These are phyloP conservation scores for Corylus avellana DNA, from an alignment of 306 rosid species.

Conservation along the genomic window DNA sequence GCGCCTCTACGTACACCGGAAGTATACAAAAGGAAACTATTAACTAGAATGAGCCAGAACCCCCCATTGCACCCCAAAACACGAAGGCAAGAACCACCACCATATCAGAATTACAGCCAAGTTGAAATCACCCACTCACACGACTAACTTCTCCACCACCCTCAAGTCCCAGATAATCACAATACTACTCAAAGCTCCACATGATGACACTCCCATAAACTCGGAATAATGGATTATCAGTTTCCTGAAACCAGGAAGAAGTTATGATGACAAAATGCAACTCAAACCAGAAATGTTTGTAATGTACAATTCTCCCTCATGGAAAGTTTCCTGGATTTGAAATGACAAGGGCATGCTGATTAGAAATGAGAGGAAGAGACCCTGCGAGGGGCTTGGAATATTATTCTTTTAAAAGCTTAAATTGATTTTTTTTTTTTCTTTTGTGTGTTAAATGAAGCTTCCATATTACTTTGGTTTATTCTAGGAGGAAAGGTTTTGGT, in stretches of 20 bases:
- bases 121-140: too few relatives aligned
- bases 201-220: not conserved
- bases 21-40: too few relatives aligned
- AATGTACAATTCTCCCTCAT: not conserved
- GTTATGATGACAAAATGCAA: not conserved
- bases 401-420: not conserved
- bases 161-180: too few relatives aligned
- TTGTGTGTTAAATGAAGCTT: constrained; percentile 2
- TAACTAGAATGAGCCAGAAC: too few relatives aligned
- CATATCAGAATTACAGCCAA: too few relatives aligned
- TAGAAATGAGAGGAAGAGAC: not conserved
- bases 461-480: constrained; percentile 1
- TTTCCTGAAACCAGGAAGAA: not conserved
- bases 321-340: not conserved
- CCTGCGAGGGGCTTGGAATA: not conserved
- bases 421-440: not conserved
- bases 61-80: too few relatives aligned
- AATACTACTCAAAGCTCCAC: too few relatives aligned
- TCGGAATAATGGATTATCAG: not conserved
- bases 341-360: not conserved
- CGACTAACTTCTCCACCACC: too few relatives aligned
- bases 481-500: not conserved
- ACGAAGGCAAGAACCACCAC: too few relatives aligned
- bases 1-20: too few relatives aligned
- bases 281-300: not conserved